Conservation (phyloP, 345 rosid genomes). For the Populus tremula region DNA sequence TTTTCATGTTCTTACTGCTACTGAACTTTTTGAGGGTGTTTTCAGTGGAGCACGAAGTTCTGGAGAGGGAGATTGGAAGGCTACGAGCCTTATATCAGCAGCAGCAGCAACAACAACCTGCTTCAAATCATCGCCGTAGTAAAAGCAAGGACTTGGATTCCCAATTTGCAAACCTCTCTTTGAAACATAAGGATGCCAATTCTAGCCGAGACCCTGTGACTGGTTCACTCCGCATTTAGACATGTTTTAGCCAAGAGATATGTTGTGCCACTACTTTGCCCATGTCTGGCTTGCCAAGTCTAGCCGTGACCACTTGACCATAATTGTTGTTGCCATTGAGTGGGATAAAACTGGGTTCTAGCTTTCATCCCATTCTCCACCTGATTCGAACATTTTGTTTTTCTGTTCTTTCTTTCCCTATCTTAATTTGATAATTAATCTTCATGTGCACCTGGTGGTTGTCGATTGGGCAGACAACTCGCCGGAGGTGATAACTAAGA, state of each 20-base stretch:
- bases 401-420: conserved; percentile 18
- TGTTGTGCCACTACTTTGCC: conserved; percentile 23
- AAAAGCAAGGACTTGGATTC: conserved; percentile 84
- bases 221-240: conserved; percentile 62
- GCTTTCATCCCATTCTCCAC: conserved; percentile 18
- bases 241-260: conserved; percentile 20
- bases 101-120: conserved; percentile 44
- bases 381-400: conserved; percentile 27
- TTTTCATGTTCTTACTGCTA: background rate
- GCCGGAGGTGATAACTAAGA: conserved; percentile 71
- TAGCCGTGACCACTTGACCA: conserved; percentile 19
- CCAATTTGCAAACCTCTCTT: conserved; percentile 45
- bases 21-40: conserved; percentile 7
- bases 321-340: conserved; percentile 17
- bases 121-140: conserved; percentile 67
- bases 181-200: conserved; percentile 31
- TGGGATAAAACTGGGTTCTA: conserved; percentile 26
- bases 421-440: conserved; percentile 27
- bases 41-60: conserved; percentile 94
- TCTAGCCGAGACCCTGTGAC: conserved; percentile 58
- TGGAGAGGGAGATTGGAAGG: conserved; percentile 93
- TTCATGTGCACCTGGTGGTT: conserved; percentile 68
- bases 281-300: background rate
- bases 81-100: conserved; percentile 67
- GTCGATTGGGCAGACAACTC: conserved; percentile 48